Conservation (phyloP, 345 rosid genomes). For the Turritis glabra region DNA sequence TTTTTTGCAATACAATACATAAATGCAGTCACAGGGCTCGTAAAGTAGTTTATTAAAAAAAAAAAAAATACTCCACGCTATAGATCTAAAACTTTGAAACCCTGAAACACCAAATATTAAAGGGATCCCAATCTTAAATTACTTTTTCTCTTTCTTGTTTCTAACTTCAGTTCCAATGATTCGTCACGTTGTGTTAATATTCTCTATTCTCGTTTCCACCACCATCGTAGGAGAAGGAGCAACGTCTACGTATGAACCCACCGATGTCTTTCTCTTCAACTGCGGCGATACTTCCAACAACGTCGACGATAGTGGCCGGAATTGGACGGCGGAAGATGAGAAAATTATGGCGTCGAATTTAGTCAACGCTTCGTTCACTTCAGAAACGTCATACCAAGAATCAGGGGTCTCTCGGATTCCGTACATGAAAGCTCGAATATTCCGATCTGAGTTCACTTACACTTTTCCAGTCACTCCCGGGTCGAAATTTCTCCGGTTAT, state of each 20-base stretch:
- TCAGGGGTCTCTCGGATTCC: constrained; percentile 21
- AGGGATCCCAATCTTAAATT: too few relatives aligned
- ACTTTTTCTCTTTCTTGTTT: background rate
- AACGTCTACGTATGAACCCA: background rate
- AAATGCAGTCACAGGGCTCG: too few relatives aligned
- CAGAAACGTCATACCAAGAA: background rate
- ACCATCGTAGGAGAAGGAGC: background rate
- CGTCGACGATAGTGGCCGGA: background rate
- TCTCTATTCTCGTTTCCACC: background rate
- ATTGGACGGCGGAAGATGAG: background rate
- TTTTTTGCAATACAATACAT: too few relatives aligned
- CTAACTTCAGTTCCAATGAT: background rate
- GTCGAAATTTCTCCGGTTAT: constrained; percentile 36
- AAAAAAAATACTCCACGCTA: too few relatives aligned
- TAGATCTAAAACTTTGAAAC: too few relatives aligned
- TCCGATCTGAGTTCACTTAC: constrained; percentile 27
- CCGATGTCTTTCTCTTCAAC: constrained; percentile 23
- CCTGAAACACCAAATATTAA: too few relatives aligned
- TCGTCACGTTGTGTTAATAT: background rate
- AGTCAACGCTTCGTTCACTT: background rate
- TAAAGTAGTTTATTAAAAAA: too few relatives aligned
- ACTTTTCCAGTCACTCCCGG: constrained; percentile 30
- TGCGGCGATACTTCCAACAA: constrained; percentile 12
- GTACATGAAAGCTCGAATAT: constrained; percentile 37
- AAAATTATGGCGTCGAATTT: background rate